Evolutionary conservation across 2,329 filamentous ascomycete genomes (phyloP).

Genomic region (Penicillium paneum): DNA sequence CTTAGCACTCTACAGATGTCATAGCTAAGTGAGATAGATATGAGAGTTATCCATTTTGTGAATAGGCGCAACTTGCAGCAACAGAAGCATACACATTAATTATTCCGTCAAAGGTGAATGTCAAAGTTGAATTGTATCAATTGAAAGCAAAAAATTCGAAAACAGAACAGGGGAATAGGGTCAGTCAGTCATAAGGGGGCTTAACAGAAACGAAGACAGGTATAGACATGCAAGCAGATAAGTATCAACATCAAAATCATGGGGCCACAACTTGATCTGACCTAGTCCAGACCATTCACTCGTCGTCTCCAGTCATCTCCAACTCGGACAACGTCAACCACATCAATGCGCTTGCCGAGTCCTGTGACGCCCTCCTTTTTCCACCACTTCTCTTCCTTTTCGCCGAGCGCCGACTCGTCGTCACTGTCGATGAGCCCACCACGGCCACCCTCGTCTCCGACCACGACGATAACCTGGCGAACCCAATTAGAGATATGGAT

Average conservation of each 20-base stretch:
- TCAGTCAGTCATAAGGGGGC: constrained; percentile 25
- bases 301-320: constrained; percentile 84
- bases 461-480: constrained; percentile 57
- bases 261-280: neutral
- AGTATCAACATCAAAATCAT: constrained; percentile 26
- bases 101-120: neutral
- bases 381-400: constrained; percentile 50
- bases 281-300: constrained; percentile 62
- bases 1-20: neutral
- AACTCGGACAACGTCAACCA: constrained; percentile 78
- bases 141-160: neutral
- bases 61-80: neutral
- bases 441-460: constrained; percentile 56
- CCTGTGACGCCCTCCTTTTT: constrained; percentile 77
- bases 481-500: constrained; percentile 65
- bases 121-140: constrained; percentile 10
- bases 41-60: neutral
- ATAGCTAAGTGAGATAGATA: neutral
- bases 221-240: constrained; percentile 23
- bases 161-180: constrained; percentile 23
- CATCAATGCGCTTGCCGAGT: constrained; percentile 78
- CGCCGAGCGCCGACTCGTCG: constrained; percentile 45
- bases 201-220: constrained; percentile 1
- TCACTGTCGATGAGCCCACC: constrained; percentile 82
- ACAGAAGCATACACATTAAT: neutral